Evolutionary conservation across 306 rosid genomes (phyloP), one percentile per base, ranked within the genome.

Genomic region (Gastrolobium villosum): DNA sequence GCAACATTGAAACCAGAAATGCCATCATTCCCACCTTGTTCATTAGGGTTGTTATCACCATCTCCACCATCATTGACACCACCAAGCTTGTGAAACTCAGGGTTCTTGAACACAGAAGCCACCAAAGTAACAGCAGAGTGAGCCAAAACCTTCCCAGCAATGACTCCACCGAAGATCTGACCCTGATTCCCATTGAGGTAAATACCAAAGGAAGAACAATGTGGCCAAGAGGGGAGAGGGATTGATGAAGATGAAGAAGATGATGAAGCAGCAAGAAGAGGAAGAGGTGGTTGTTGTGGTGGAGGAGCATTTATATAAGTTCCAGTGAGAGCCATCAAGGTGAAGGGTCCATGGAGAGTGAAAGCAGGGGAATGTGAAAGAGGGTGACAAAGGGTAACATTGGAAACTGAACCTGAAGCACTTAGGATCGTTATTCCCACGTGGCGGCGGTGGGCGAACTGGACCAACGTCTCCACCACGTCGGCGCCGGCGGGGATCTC

Each of bases 81-180:
- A 55, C n/a, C 41, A 88, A 86, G 73, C 36, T 59, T 65, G 9
- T 89, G 87, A 64, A 85, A 52, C 60, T 54, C 65, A 2, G 94
- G 90, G 26, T 79, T 88, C 32, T 48, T 28, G 55, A 82, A 89
- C 1, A 85, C 68, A 3, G 87, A 61, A 0, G 60, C 88, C 9
- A 79, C 83, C 3, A 90, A 74, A 10, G 31, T 10, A 6, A 72
- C 66, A 78, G 86, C 0, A 32, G 82, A 83, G 7, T 87, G 90
- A 14, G 96, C 94, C 0, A 83, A 45, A 2, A 90, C 76, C 37
- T 81, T 66, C 34, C 93, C 96, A 1, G 87, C 91, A 0, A 93
- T 68, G 6, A 89, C 70, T 2, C 98, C 98, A 11, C 98, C 94
- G n/a, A 87, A 89, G 1, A 90, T 72, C 39, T 93, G 91, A 1